These are phyloP conservation scores for Leishmania amazonensis DNA, from an alignment of 208 protist species.

Conservation along the genomic window DNA sequence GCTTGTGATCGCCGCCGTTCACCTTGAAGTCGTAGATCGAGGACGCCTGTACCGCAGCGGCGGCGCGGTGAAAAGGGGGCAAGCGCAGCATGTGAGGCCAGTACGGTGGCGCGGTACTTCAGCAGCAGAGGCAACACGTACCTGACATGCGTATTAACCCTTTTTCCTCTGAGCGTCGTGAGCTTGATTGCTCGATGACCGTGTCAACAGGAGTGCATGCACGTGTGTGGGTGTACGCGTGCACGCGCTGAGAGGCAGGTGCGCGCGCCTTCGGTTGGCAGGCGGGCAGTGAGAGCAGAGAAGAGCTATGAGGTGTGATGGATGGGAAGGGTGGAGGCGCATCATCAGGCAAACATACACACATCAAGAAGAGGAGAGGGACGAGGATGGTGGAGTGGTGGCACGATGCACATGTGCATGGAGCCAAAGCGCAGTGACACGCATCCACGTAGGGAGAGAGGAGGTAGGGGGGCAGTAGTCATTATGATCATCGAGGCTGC, in stretches of 20 bases:
- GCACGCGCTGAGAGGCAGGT: neutral
- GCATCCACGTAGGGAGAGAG: neutral
- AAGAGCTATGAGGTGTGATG: neutral
- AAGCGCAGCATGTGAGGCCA: neutral
- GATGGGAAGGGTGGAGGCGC: neutral
- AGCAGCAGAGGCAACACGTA: neutral
- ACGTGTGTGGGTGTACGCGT: neutral
- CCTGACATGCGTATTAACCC: neutral
- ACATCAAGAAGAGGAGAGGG: neutral
- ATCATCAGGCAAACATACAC: neutral
- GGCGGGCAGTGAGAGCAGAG: neutral
- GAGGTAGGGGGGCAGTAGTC: too few relatives aligned
- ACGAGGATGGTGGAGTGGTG: neutral
- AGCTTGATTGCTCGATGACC: neutral
- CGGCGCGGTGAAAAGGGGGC: neutral
- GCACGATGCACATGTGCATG: neutral
- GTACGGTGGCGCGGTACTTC: neutral
- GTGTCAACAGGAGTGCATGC: neutral
- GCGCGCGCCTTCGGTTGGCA: neutral
- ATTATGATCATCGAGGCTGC: too few relatives aligned
- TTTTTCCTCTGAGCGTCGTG: too few relatives aligned
- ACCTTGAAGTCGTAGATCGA: constrained; percentile 87
- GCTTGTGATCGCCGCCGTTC: constrained; percentile 60
- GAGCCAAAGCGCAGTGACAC: neutral
- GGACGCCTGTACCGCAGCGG: neutral